Evolutionary conservation across 768 basidiomycete genomes (phyloP).

Genomic region (Lentinula guzmanii): DNA sequence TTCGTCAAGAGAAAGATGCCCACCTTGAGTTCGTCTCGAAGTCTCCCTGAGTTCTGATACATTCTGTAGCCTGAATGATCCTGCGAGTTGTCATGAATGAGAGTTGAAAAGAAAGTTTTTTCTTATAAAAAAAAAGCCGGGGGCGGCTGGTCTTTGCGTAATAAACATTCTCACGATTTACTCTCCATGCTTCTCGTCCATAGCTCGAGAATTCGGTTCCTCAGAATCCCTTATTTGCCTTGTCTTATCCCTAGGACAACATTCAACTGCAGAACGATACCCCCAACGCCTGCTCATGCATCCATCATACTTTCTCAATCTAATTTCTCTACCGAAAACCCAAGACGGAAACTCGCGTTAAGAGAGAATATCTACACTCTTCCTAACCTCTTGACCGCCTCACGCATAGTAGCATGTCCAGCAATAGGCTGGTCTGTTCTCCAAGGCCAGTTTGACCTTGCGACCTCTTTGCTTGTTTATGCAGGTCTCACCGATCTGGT

Average conservation of each 20-base stretch:
- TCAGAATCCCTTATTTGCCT: not conserved
- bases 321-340: conserved; percentile 13
- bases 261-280: too few species aligned
- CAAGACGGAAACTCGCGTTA: conserved; percentile 24
- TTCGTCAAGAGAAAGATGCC: too few species aligned
- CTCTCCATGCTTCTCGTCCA: not conserved
- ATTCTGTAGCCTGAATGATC: too few species aligned
- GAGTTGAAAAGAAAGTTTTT: too few species aligned
- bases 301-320: not conserved
- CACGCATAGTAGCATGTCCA: conserved; percentile 86
- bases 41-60: too few species aligned
- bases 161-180: not conserved
- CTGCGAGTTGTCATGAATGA: too few species aligned
- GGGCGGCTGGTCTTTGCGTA: too few species aligned
- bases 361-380: conserved; percentile 92
- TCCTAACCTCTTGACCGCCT: conserved; percentile 85
- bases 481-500: conserved; percentile 94
- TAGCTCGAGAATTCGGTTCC: not conserved
- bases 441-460: conserved; percentile 70
- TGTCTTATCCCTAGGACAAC: not conserved
- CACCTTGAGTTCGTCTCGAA: too few species aligned
- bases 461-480: conserved; percentile 80
- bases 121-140: too few species aligned
- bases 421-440: conserved; percentile 88
- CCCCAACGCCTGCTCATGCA: not conserved